A percentile compares a stretch with the other conserved stretches of the same genome.
These are phyloP conservation scores for Geotrichum bryndzae DNA, from an alignment of 1,139 yeast genomes.

Conservation along the genomic window DNA sequence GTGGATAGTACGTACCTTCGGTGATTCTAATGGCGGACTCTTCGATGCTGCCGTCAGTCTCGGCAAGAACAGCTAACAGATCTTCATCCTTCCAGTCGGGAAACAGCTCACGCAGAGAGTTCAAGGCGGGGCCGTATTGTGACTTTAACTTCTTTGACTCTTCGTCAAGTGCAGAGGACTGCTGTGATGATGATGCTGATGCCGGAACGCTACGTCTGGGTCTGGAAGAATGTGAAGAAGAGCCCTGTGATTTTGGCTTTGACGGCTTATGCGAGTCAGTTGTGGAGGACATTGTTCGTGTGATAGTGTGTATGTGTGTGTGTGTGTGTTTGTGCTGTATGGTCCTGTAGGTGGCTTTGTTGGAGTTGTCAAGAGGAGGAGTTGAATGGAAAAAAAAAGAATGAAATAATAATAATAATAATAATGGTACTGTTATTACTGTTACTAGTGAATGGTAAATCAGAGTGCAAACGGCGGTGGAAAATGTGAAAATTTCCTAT, in stretches of 20 bases:
- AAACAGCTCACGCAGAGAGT: conserved; percentile 73
- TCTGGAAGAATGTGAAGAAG: conserved; percentile 14
- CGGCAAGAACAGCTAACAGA: conserved; percentile 65
- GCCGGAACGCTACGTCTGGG: conserved; percentile 16
- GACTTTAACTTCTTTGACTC: conserved; percentile 37
- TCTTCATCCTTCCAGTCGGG: conserved; percentile 94
- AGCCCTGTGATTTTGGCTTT: conserved; percentile 15
- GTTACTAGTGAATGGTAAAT: neutral
- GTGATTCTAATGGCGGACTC: conserved; percentile 81
- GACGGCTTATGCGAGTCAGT: conserved; percentile 18
- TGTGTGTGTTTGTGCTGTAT: neutral
- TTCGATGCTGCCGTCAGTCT: conserved; percentile 67
- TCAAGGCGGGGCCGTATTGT: conserved; percentile 40
- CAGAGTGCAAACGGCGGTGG: neutral
- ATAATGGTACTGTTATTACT: neutral
- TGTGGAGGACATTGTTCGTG: conserved; percentile 16
- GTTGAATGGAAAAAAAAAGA: neutral
- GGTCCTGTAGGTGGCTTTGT: neutral
- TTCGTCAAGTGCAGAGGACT: conserved; percentile 31
- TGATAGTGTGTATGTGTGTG: neutral
- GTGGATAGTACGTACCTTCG: conserved; percentile 45
- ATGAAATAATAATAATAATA: neutral
- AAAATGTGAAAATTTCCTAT: neutral
- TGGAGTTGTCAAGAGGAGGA: neutral
- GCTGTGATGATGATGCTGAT: conserved; percentile 11